Evolutionary conservation across 2,329 filamentous ascomycete species (phyloP), one percentile per base, ranked within the genome.

Genomic region (Paracorniculantispora psalliotae): DNA sequence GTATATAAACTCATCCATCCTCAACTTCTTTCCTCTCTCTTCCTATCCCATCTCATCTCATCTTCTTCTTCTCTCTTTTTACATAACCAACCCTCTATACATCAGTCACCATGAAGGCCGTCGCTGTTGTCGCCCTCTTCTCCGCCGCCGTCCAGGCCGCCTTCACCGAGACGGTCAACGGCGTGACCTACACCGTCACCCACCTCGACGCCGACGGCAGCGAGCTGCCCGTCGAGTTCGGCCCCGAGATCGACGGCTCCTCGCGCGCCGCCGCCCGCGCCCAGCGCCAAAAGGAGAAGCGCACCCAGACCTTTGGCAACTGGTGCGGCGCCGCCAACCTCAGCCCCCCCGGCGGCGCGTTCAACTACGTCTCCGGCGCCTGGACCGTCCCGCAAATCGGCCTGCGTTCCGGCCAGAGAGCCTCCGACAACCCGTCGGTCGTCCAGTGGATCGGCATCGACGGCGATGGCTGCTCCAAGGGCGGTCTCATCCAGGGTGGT

Each of bases 221-320:
- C n/a, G 44, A 57, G 44, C 54, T 57, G 9, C 54, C 54, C n/a
- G 54, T 57, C 54, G 46, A 41, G 54, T 43, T 43, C 7, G 54
- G 54, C 17, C 44, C 54, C 2, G 8, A 9, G 21, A 39, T 57
- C 13, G 23, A 57, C 53, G 44, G 28, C 53, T 17, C 43, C n/a
- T 26, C 28, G 17, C 55, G 35, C 47, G 47, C n/a, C 35, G 46
- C 47, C 28, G 30, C 19, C 30, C 46, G 55, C 46, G 43, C 46
- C 10, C 73, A 74, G 57, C 64, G 67, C 21, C 66, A 67, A 8
- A 61, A 68, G 30, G 46, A 57, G n/a, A 49, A 48, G 43, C 53
- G 43, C 43, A 4, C 15, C 35, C 33, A 57, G 54, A 43, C 44
- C 44, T 55, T 26, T 19, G 47, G 15, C 41, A 55, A 55, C 52